Conservation (phyloP, 768 basidiomycete species). For the Suillus clintonianus region DNA sequence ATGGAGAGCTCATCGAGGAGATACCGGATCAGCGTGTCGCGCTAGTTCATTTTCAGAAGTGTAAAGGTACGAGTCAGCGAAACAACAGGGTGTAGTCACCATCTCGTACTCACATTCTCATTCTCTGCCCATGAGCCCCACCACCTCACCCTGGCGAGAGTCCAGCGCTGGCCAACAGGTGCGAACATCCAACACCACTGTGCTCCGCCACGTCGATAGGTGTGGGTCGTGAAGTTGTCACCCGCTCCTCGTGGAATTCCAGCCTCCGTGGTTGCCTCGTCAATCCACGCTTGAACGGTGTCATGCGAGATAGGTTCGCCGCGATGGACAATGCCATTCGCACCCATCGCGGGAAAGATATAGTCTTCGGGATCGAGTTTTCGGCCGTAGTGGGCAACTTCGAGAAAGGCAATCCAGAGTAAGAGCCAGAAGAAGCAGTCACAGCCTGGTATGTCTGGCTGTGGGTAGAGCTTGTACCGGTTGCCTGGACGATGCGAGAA, state of each 20-base stretch:
- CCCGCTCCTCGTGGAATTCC: not conserved
- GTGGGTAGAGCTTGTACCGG: conserved; percentile 1
- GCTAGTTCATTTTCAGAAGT: too few relatives aligned
- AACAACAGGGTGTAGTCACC: too few relatives aligned
- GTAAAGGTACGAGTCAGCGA: too few relatives aligned
- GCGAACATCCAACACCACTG: conserved; percentile 34
- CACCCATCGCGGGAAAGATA: conserved; percentile 30
- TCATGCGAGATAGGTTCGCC: conserved; percentile 28
- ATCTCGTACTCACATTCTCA: not conserved
- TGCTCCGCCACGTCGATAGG: conserved; percentile 28
- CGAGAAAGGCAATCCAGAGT: conserved; percentile 2
- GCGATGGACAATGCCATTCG: conserved; percentile 21
- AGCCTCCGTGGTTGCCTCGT: conserved; percentile 19
- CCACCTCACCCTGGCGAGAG: conserved; percentile 35
- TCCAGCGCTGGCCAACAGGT: conserved; percentile 36
- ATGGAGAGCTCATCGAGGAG: too few relatives aligned
- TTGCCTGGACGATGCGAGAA: not conserved
- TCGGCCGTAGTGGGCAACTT: conserved; percentile 1
- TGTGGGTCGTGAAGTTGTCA: conserved; percentile 27
- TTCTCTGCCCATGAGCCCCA: conserved; percentile 36
- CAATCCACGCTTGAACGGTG: conserved; percentile 24
- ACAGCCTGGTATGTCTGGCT: conserved; percentile 22
- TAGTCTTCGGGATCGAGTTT: conserved; percentile 18
- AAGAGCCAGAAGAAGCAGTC: conserved; percentile 3
- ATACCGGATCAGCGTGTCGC: too few relatives aligned